These are phyloP conservation scores for Rhodotorula sp. DNA, from an alignment of 1,284 basidiomycete genomes.

Conservation along the genomic window DNA sequence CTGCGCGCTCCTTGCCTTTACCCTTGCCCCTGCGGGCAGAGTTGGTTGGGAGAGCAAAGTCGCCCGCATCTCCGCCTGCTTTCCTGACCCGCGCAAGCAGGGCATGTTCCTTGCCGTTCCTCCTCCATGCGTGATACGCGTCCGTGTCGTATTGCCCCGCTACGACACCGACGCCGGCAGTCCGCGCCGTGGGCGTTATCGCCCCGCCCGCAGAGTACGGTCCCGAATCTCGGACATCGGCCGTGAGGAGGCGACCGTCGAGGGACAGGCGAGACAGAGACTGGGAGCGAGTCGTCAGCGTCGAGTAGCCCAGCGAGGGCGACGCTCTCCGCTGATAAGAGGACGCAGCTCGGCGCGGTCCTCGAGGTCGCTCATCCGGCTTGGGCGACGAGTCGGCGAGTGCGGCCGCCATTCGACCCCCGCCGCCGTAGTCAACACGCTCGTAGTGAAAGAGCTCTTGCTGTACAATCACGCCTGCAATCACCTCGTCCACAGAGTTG, in stretches of 20 bases:
- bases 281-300: neutral
- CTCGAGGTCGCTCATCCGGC: neutral
- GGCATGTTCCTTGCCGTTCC: neutral
- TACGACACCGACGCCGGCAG: neutral
- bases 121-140: neutral
- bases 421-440: neutral
- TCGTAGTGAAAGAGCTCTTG: neutral
- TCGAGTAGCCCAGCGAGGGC: neutral
- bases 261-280: neutral
- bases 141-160: neutral
- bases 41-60: neutral
- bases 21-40: neutral
- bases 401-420: neutral
- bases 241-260: neutral
- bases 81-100: neutral
- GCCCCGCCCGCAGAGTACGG: neutral
- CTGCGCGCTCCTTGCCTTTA: slow-evolving; percentile 18
- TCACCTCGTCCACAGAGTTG: neutral
- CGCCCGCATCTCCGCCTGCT: neutral
- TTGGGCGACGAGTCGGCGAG: neutral
- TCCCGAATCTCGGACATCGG: neutral
- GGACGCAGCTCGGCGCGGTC: neutral
- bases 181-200: neutral
- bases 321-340: neutral
- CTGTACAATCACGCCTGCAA: neutral